Evolutionary conservation across 2,329 filamentous ascomycete genomes (phyloP), one percentile per base, ranked within the genome.

Genomic region (Ceratocystis eucalypticola): DNA sequence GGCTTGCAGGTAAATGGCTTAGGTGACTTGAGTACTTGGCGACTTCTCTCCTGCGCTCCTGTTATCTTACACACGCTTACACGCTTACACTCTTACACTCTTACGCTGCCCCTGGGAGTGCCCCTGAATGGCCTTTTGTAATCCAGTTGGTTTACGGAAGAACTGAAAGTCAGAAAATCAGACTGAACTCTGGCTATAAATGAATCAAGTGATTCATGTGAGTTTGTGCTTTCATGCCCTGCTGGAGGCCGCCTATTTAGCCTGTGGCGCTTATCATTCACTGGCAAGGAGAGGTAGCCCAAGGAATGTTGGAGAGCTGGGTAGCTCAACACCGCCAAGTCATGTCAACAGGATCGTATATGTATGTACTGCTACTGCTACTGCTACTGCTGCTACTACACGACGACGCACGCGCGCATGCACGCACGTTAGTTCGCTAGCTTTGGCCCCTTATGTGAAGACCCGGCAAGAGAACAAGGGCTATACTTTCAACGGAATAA

Each of bases 51-150:
- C 37, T 37, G 37, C 37, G 37, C 37, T 37, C 37, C 37, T 4
- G 37, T 12, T 12, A 10, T 37, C 37, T 12, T 37, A 1, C 2
- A 12, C 37, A 12, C 37, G 2, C 8, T 37, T 37, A 37, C 8
- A 12, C 10, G 8, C 37, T 37, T 37, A 37, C 8, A 10, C 25
- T 41, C 28, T 28, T 28, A 25, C 22, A 25, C 22, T 25, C 22
- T 25, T 25, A 33, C 30, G 59, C 59, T 22, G 8, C 41, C 33
- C 25, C 33, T 37, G 61, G 25, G 61, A n/a, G 61, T 46, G 44
- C 61, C 61, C 61, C 44, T 63, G 61, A 63, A 63, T 48, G 20
- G 44, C 7, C 17, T 59, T 33, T 59, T 37, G 17, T 37, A 30
- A n/a, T 7, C 10, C 53, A 33, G 25, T 33, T 25, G 20, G 20